Conservation (phyloP, 768 basidiomycete genomes). For the Amanita thiersii region DNA sequence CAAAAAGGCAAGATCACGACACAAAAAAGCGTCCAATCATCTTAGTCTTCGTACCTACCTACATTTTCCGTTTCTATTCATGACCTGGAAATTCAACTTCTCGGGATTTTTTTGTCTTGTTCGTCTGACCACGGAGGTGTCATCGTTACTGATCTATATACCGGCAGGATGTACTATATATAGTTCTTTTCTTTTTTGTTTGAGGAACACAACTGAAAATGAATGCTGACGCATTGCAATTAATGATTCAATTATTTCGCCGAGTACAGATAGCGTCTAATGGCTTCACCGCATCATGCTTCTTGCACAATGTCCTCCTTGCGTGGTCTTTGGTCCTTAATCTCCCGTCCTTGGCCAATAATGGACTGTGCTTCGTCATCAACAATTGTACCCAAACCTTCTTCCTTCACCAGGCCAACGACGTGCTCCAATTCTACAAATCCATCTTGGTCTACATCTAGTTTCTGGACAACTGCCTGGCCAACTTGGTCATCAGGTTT, state of each 20-base stretch:
- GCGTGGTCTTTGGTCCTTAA: constrained; percentile 74
- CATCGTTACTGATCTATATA: constrained; percentile 3
- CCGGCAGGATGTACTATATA: constrained; percentile 11
- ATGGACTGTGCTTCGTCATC: constrained; percentile 81
- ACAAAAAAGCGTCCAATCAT: not conserved
- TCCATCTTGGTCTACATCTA: constrained; percentile 95
- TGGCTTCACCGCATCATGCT: too few species aligned
- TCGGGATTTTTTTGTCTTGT: too few species aligned
- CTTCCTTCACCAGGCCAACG: constrained; percentile 78
- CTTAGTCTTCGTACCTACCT: not conserved
- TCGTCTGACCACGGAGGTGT: too few species aligned
- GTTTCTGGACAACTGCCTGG: constrained; percentile 79
- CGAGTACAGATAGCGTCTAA: too few species aligned
- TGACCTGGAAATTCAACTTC: too few species aligned
- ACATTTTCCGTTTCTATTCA: not conserved
- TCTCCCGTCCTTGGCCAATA: constrained; percentile 76
- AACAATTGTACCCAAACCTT: constrained; percentile 78
- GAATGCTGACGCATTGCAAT: not conserved
- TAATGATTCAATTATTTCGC: not conserved
- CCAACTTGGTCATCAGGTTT: constrained; percentile 86
- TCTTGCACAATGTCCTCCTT: constrained; percentile 95
- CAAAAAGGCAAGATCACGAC: not conserved
- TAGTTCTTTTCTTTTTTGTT: constrained; percentile 1
- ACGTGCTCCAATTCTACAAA: constrained; percentile 96
- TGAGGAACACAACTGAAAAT: not conserved